Percentiles rank a stretch among this genome's conserved stretches.
Evolutionary conservation across 345 rosid genomes (phyloP).

Genomic region (Erysimum cheiranthoides): DNA sequence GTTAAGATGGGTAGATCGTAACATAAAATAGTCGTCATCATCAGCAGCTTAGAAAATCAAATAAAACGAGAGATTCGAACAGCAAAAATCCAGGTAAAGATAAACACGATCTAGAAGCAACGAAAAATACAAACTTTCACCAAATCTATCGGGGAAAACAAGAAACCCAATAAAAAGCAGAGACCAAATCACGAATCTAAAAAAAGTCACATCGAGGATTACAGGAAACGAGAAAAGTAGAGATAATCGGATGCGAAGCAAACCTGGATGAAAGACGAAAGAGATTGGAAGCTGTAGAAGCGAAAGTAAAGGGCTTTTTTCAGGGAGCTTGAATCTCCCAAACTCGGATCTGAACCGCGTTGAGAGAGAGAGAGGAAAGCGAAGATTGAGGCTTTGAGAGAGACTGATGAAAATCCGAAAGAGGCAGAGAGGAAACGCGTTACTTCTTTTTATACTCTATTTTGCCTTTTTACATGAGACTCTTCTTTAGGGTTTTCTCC

Average conservation of each 20-base stretch:
- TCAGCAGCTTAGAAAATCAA: conserved; percentile 23
- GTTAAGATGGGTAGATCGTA: conserved; percentile 4
- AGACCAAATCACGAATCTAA: conserved; percentile 4
- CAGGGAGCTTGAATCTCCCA: conserved; percentile 49
- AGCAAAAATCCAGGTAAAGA: background rate
- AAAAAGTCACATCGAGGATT: background rate
- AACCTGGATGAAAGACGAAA: conserved; percentile 37
- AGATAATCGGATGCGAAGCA: background rate
- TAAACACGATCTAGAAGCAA: conserved; percentile 31
- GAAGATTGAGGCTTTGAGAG: conserved; percentile 37
- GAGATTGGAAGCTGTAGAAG: conserved; percentile 27
- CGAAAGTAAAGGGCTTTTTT: conserved; percentile 20
- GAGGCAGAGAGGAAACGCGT: conserved; percentile 28
- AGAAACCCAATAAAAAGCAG: background rate
- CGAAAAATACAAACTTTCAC: conserved; percentile 21
- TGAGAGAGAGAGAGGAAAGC: conserved; percentile 31
- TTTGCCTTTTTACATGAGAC: background rate
- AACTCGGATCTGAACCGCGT: conserved; percentile 54
- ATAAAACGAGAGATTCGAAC: background rate
- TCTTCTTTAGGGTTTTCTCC: conserved; percentile 47
- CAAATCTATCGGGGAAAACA: background rate
- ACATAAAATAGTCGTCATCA: conserved; percentile 24
- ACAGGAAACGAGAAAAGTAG: background rate
- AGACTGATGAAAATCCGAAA: conserved; percentile 39
- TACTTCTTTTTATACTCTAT: conserved; percentile 30